Conservation (phyloP, 768 basidiomycete species). For the Pholiota conissans region DNA sequence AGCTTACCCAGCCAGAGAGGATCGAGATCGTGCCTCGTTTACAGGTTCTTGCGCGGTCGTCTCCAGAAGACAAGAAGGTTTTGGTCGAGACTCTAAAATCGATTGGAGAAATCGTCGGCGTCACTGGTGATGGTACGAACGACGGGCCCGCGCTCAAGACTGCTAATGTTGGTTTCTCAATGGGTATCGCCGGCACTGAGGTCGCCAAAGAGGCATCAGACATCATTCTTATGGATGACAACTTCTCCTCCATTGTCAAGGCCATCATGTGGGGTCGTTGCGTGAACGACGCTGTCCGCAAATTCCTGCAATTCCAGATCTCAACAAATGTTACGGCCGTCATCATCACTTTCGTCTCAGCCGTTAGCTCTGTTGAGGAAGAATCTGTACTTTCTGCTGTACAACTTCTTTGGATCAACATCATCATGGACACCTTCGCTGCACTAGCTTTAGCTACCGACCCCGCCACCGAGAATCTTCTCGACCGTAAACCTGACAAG, state of each 20-base stretch:
- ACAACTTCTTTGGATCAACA: conserved; percentile 97
- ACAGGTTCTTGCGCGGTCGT: conserved; percentile 96
- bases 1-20: conserved; percentile 68
- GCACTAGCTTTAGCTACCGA: conserved; percentile 97
- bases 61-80: conserved; percentile 95
- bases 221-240: conserved; percentile 98
- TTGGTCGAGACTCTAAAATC: conserved; percentile 86
- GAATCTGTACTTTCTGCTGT: conserved; percentile 91
- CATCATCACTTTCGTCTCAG: conserved; percentile 88
- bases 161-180: conserved; percentile 95
- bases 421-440: conserved; percentile 99
- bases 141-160: conserved; percentile 96
- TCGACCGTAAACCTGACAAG: conserved; percentile 90
- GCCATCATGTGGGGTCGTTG: conserved; percentile 99
- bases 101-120: conserved; percentile 89
- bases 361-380: conserved; percentile 77
- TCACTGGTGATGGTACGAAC: conserved; percentile 98
- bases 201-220: conserved; percentile 99
- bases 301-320: conserved; percentile 96
- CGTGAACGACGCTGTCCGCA: conserved; percentile 96
- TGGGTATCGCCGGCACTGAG: conserved; percentile 96
- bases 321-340: conserved; percentile 96
- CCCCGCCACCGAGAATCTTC: conserved; percentile 76
- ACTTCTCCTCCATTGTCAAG: conserved; percentile 93
- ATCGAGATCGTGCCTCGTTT: conserved; percentile 86